phyloP scores from a whole-genome alignment of 2,329 filamentous ascomycete genomes.

The Achaetomium macrosporum region DNA sequence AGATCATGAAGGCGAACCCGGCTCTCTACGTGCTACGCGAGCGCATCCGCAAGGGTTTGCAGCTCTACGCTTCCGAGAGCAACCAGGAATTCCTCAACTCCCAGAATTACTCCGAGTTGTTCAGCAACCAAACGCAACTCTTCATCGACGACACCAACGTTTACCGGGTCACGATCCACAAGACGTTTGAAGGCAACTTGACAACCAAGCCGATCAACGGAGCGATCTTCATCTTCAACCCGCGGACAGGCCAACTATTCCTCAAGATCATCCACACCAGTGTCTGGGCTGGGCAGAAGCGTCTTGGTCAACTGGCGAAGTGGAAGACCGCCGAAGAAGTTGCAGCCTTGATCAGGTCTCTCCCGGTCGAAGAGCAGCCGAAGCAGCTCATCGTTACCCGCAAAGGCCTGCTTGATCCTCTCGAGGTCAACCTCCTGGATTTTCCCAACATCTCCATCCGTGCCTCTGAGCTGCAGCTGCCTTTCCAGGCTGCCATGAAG shows the following conservation, averaged over 20 bases:
- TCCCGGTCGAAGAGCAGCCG: slow-evolving; percentile 96
- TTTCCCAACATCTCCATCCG: slow-evolving; percentile 99
- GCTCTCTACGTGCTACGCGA: slow-evolving; percentile 93
- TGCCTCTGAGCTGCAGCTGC: slow-evolving; percentile 90
- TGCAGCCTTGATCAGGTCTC: slow-evolving; percentile 86
- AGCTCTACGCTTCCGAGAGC: slow-evolving; percentile 95
- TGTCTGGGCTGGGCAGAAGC: slow-evolving; percentile 98
- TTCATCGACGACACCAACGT: slow-evolving; percentile 99
- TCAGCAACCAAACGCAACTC: slow-evolving; percentile 97
- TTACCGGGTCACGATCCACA: slow-evolving; percentile 98
- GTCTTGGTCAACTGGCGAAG: slow-evolving; percentile 94
- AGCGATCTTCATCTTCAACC: slow-evolving; percentile 99
- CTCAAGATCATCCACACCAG: slow-evolving; percentile 99
- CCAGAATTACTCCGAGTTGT: slow-evolving; percentile 97
- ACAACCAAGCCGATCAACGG: slow-evolving; percentile 99
- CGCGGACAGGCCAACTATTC: slow-evolving; percentile 95
- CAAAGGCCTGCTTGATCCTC: slow-evolving; percentile 92
- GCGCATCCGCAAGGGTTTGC: slow-evolving; percentile 96
- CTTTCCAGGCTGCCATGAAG: slow-evolving; percentile 99
- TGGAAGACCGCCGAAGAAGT: slow-evolving; percentile 99
- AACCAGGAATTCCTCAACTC: slow-evolving; percentile 99
- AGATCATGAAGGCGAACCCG: slow-evolving; percentile 99
- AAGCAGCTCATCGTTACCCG: slow-evolving; percentile 98
- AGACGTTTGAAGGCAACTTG: slow-evolving; percentile 98
- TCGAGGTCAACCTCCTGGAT: slow-evolving; percentile 94